phyloP scores from a whole-genome alignment of 768 basidiomycete species.

The Macrolepiota fuliginosa region DNA sequence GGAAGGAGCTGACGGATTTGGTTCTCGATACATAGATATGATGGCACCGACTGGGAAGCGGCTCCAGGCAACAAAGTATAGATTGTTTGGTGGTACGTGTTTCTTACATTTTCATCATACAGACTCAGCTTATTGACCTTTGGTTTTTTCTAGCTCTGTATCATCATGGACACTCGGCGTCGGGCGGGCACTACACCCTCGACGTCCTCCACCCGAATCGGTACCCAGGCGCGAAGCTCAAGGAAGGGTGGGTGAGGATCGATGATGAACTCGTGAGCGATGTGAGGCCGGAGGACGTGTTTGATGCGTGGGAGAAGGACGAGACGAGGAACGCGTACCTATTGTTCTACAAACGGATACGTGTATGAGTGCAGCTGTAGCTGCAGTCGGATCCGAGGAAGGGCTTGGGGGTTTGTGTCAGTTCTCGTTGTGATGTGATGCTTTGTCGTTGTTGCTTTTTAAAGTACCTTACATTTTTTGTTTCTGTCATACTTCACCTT shows the following conservation, averaged over 20 bases:
- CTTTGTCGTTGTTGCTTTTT: neutral
- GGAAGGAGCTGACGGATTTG: neutral
- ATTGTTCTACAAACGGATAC: conserved; percentile 75
- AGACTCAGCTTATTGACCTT: neutral
- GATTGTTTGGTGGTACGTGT: conserved; percentile 76
- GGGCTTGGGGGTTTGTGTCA: neutral
- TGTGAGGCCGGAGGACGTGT: conserved; percentile 72
- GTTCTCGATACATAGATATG: conserved; percentile 41
- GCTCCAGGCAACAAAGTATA: conserved; percentile 56
- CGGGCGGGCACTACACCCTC: conserved; percentile 94
- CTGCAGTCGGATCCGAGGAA: neutral
- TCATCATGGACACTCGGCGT: conserved; percentile 89
- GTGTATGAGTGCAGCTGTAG: neutral
- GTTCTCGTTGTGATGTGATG: neutral
- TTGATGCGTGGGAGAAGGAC: conserved; percentile 53
- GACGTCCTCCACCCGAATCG: conserved; percentile 79
- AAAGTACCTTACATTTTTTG: neutral
- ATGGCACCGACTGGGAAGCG: conserved; percentile 51
- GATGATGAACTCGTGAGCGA: conserved; percentile 89
- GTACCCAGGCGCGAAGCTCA: conserved; percentile 41
- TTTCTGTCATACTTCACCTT: neutral
- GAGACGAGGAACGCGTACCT: conserved; percentile 75
- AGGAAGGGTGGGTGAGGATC: conserved; percentile 86
- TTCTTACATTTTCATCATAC: neutral
- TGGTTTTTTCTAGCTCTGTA: conserved; percentile 61